Evolutionary conservation across 768 basidiomycete species (phyloP), one percentile per base, ranked within the genome.

Genomic region (Suillus weaverae): DNA sequence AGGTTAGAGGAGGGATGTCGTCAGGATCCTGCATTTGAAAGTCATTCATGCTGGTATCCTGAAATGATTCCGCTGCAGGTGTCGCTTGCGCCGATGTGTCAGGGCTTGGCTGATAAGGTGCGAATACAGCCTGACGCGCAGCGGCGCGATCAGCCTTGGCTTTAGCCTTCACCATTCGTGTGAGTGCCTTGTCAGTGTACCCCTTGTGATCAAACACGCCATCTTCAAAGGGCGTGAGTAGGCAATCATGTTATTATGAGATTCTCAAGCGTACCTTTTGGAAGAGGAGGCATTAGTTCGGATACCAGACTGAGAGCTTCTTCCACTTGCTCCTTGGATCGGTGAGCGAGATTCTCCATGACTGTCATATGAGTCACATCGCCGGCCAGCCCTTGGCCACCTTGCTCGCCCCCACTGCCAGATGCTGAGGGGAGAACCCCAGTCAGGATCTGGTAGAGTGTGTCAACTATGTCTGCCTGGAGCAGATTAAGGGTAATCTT

Each of bases 241-340:
- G 26, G n/a, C 20, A 35, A 30, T 30, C 33, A 33, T 46, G 5
- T 14, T 44, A 22, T n/a, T 9, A 56, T 51, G 0, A 32, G 18
- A 53, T 48, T 43, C 63, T 20, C 57, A 32, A 16, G 60, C 53
- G 41, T 70, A 92, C 95, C 95, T 86, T 92, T 95, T 0, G 95
- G 93, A 44, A 96, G 77, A 10, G 97, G 94, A 1, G 97, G 97
- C 77, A 99, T 85, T 16, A 99, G 79, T 74, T 99, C 97, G 30
- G 92, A 91, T 39, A 97, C 81, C 44, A 99, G 84, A 67, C 90
- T 90, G 43, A 99, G 80, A 0, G 93, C 89, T 77, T 99, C 97
- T 77, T 98, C 96, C 6, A 99, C 87, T 74, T 98, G 96, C 65
- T 99, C 97, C 78, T 99, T 99, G 5, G 97, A 92, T 35, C 95